phyloP scores from a whole-genome alignment of 2,329 filamentous ascomycete species.

The Aspergillus hiratsukae region DNA sequence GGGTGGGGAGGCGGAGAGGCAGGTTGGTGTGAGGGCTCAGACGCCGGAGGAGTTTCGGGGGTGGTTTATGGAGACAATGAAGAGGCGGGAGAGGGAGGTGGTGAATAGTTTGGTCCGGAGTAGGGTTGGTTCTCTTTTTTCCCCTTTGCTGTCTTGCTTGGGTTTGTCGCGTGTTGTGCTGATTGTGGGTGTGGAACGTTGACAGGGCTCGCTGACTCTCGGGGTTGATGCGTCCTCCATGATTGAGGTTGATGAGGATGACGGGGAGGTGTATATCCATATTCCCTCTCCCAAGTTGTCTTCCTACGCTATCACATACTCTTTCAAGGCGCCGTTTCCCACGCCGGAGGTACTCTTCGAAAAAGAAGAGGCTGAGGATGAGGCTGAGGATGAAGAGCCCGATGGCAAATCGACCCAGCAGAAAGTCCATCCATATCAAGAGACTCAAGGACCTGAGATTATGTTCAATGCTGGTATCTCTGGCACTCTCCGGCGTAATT shows the following conservation, averaged over 20 bases:
- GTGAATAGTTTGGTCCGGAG: conserved; percentile 35
- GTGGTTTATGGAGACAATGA: conserved; percentile 41
- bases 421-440: conserved; percentile 2
- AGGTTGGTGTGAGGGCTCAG: conserved; percentile 36
- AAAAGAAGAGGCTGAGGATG: conserved; percentile 15
- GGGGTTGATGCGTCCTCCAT: conserved; percentile 33
- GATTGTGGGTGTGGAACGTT: background rate
- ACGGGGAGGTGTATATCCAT: conserved; percentile 25
- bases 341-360: conserved; percentile 18
- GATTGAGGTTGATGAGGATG: conserved; percentile 26
- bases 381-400: conserved; percentile 9
- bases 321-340: conserved; percentile 33
- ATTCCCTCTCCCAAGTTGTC: conserved; percentile 23
- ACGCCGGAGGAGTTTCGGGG: conserved; percentile 35
- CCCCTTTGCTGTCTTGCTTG: background rate
- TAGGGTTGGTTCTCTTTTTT: conserved; percentile 26
- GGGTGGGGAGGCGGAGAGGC: conserved; percentile 25
- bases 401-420: conserved; percentile 1
- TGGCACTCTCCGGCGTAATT: conserved; percentile 25
- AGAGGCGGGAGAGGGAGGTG: conserved; percentile 33
- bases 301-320: conserved; percentile 29
- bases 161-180: conserved; percentile 5
- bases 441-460: conserved; percentile 20
- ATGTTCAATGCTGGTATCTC: conserved; percentile 29
- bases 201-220: conserved; percentile 29